Percentiles rank a stretch among this genome's conserved stretches.
Conservation (phyloP, 345 rosid genomes). For the rapeseed (Brassica napus) region DNA sequence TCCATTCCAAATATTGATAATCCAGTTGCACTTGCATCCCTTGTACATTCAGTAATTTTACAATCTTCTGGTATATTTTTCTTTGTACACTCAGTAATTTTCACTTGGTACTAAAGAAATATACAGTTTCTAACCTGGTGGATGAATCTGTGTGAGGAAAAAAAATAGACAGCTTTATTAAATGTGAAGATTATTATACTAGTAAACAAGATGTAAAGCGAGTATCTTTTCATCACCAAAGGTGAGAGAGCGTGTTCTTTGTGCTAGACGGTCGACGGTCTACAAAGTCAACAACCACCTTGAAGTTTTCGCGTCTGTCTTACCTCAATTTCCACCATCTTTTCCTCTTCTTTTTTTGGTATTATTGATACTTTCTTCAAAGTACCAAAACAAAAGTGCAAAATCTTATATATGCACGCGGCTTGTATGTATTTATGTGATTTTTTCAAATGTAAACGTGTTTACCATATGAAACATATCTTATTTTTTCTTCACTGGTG, state of each 20-base stretch:
- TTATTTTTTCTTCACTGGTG: neutral
- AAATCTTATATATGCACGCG: neutral
- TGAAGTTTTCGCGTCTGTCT: conserved; percentile 21
- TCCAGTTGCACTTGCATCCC: no score
- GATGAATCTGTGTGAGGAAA: no score
- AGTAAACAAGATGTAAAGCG: conserved; percentile 20
- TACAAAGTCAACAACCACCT: conserved; percentile 37
- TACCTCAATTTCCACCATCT: conserved; percentile 28
- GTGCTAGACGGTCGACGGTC: conserved; percentile 22
- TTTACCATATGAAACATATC: neutral
- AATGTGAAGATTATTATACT: no score
- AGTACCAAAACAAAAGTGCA: neutral
- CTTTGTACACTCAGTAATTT: no score
- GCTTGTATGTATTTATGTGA: neutral
- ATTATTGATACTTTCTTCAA: neutral
- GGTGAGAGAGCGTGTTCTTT: conserved; percentile 29
- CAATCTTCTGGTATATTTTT: no score
- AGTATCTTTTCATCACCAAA: conserved; percentile 12
- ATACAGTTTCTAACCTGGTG: no score
- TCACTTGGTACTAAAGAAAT: no score
- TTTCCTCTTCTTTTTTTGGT: neutral
- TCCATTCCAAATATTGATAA: no score
- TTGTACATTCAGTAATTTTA: no score
- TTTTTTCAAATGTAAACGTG: neutral
- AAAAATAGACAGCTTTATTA: no score